Evolutionary conservation across 73 alveolate species (phyloP), one percentile per base, ranked within the genome.

Genomic region (Blepharisma stoltei): DNA sequence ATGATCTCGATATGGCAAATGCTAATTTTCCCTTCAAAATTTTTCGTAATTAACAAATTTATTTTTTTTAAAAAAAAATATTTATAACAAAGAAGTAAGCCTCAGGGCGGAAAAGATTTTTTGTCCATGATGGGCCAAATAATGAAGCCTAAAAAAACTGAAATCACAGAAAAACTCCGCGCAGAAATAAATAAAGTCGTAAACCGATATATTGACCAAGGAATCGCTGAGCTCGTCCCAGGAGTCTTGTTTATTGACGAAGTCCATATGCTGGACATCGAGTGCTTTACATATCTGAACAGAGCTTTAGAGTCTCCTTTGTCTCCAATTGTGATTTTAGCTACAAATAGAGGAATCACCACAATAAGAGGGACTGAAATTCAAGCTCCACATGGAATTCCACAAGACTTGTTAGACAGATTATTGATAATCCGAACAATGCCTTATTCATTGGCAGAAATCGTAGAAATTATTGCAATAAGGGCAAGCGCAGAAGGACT

Each of bases 1-100:
- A 97, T 91, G 99, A 97, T 85, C 81, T 97, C 54, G 99, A 97
- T 83, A 97, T 94, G 45, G 99, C 99, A 4, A 97, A 97, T 79
- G 99, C 99, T 71, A n/a, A n/a, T n/a, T n/a, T n/a, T n/a, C n/a
- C n/a, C n/a, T n/a, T n/a, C n/a, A n/a, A n/a, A n/a, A n/a, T n/a
- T n/a, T n/a, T n/a, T n/a, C n/a, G n/a, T n/a, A n/a, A n/a, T n/a
- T n/a, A n/a, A n/a, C n/a, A n/a, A n/a, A n/a, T n/a, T n/a, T n/a
- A n/a, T n/a, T n/a, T n/a, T n/a, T n/a, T n/a, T n/a, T 5, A 86
- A n/a, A n/a, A n/a, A n/a, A n/a, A n/a, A n/a, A n/a, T n/a, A n/a
- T n/a, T n/a, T n/a, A n/a, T n/a, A n/a, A n/a, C n/a, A n/a, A n/a
- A n/a, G n/a, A n/a, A n/a, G n/a, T n/a, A 86, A 95, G 71, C 99